Evolutionary conservation across 1,139 yeast genomes (phyloP).

Genomic region (Scheffersomyces quercinus): DNA sequence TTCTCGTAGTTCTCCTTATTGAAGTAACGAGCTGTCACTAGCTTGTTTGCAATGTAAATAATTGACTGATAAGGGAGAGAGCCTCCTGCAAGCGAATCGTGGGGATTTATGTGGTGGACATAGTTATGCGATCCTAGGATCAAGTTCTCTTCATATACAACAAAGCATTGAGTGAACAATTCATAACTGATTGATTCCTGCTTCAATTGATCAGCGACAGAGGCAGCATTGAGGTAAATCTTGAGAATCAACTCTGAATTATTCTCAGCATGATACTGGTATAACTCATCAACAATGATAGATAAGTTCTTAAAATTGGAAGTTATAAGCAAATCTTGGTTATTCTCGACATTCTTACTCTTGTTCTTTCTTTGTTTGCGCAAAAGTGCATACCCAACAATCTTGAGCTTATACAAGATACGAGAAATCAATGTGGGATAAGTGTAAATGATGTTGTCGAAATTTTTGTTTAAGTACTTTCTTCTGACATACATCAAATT

Average conservation of each 20-base stretch:
- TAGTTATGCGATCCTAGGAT: constrained; percentile 20
- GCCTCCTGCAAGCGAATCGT: constrained; percentile 39
- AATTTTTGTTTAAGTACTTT: constrained; percentile 55
- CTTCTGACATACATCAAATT: constrained; percentile 59
- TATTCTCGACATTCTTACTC: constrained; percentile 18
- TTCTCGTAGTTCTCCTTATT: constrained; percentile 69
- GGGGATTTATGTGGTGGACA: constrained; percentile 28
- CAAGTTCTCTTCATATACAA: constrained; percentile 79
- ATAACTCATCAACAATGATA: constrained; percentile 69
- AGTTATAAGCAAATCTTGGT: constrained; percentile 36
- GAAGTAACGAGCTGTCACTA: constrained; percentile 61
- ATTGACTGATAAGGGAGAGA: constrained; percentile 42
- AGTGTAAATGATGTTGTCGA: constrained; percentile 58
- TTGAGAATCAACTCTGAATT: constrained; percentile 52
- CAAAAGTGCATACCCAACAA: constrained; percentile 36
- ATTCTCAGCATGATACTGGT: constrained; percentile 46
- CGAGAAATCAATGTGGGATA: constrained; percentile 73
- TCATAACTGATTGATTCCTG: constrained; percentile 69
- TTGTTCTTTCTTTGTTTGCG: constrained; percentile 17
- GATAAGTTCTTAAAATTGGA: constrained; percentile 72
- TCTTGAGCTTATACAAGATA: constrained; percentile 60
- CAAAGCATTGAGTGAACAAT: constrained; percentile 83
- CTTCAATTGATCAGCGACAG: constrained; percentile 73
- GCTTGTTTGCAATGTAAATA: constrained; percentile 57
- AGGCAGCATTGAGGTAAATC: constrained; percentile 57